A percentile compares a stretch with the other conserved stretches of the same genome.
These are phyloP conservation scores for Mucor circinelloides DNA, from an alignment of 371 early-diverging fungal genomes.

Conservation along the genomic window DNA sequence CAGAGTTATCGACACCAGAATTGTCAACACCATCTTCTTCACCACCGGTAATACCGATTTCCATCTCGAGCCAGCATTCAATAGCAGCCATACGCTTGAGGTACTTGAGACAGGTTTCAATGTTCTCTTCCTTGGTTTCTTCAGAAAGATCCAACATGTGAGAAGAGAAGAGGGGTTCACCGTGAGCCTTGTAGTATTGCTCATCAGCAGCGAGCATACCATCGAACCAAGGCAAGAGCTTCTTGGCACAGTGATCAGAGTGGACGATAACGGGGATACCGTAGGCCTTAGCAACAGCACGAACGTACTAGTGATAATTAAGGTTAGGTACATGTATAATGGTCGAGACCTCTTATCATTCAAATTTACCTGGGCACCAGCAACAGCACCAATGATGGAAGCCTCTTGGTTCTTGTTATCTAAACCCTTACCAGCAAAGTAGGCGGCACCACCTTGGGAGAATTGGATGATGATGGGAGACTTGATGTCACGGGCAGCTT, in stretches of 20 bases:
- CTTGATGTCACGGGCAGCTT: constrained; percentile 90
- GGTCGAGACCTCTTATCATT: not conserved
- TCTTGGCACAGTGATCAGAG: constrained; percentile 95
- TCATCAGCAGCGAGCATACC: constrained; percentile 92
- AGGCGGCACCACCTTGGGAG: constrained; percentile 90
- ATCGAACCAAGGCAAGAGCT: constrained; percentile 93
- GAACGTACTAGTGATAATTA: constrained; percentile 58
- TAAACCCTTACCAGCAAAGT: constrained; percentile 89
- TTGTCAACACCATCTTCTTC: constrained; percentile 97
- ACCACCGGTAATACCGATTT: constrained; percentile 95
- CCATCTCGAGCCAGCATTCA: constrained; percentile 88
- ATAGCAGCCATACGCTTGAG: constrained; percentile 86
- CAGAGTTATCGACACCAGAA: constrained; percentile 81
- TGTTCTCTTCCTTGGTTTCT: constrained; percentile 90
- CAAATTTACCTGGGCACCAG: constrained; percentile 72
- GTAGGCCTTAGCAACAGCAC: constrained; percentile 84
- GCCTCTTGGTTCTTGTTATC: constrained; percentile 86
- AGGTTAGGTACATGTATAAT: not conserved
- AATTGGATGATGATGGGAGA: constrained; percentile 91
- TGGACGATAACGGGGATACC: constrained; percentile 89
- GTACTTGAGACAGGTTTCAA: constrained; percentile 83
- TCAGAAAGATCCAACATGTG: constrained; percentile 95
- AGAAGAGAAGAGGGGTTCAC: constrained; percentile 92
- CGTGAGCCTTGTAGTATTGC: constrained; percentile 85
- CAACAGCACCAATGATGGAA: constrained; percentile 85